Percentiles rank a stretch among this genome's conserved stretches.
These are phyloP conservation scores for Begonia loranthoides DNA, from an alignment of 306 rosid genomes.

Conservation along the genomic window DNA sequence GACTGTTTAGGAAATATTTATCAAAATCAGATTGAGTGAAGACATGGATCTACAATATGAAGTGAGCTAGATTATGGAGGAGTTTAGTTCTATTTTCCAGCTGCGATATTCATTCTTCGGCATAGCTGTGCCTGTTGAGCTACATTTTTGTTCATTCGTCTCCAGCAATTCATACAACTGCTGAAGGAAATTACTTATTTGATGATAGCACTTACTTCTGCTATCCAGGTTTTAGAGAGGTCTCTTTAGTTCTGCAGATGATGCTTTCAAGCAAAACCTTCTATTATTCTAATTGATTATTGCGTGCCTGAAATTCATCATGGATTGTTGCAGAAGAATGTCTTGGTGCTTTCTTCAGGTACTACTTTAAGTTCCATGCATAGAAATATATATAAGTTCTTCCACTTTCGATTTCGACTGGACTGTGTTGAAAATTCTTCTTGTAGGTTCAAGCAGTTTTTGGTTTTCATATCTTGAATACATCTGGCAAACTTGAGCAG, in stretches of 20 bases:
- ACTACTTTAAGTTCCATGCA: constrained; percentile 8
- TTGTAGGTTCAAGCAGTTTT: constrained; percentile 10
- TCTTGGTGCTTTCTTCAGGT: constrained; percentile 36
- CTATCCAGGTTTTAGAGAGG: no score
- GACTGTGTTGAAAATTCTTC: neutral
- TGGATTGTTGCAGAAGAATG: constrained; percentile 23
- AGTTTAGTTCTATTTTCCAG: neutral
- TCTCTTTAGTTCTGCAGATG: no score
- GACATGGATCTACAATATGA: neutral
- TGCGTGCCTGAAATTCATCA: constrained; percentile 19
- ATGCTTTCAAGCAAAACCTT: no score
- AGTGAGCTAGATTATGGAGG: neutral
- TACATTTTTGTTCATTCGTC: no score
- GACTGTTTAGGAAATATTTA: no score
- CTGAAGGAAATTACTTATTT: no score
- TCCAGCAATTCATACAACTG: no score
- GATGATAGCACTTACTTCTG: no score
- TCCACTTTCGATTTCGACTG: neutral
- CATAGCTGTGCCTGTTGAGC: no score
- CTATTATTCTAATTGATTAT: neutral
- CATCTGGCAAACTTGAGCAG: constrained; percentile 17
- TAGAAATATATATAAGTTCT: neutral
- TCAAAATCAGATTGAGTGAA: no score
- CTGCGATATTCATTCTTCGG: neutral
- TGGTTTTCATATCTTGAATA: no score